These are phyloP conservation scores for Crassisporium funariophilum DNA, from an alignment of 768 basidiomycete species.

Conservation along the genomic window DNA sequence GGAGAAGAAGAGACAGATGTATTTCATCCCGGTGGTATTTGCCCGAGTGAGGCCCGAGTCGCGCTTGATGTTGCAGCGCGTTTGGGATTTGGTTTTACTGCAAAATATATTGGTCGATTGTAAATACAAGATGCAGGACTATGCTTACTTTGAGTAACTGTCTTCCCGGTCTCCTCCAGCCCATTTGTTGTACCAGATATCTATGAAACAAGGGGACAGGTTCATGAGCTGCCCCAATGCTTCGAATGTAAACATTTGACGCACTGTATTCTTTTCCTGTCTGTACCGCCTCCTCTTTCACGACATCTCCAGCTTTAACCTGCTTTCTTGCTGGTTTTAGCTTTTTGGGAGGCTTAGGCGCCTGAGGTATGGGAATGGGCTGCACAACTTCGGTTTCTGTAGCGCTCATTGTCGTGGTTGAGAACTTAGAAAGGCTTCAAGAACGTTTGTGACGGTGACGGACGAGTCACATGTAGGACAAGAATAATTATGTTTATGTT, in stretches of 20 bases:
- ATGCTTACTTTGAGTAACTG: conserved; percentile 84
- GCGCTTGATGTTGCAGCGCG: conserved; percentile 83
- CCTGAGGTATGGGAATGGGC: conserved; percentile 25
- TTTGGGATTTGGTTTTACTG: conserved; percentile 93
- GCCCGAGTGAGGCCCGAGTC: conserved; percentile 95
- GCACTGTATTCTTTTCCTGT: conserved; percentile 96
- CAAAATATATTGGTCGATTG: conserved; percentile 1
- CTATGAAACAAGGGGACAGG: conserved; percentile 35
- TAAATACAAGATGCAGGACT: neutral
- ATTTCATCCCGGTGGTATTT: conserved; percentile 90
- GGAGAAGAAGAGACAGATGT: conserved; percentile 93
- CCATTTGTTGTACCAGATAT: conserved; percentile 99
- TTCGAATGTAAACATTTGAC: conserved; percentile 30
- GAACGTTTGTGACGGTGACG: too few species aligned
- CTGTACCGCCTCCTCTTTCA: conserved; percentile 85
- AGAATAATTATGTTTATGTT: too few species aligned
- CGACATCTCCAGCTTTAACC: conserved; percentile 87
- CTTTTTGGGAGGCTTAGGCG: conserved; percentile 53
- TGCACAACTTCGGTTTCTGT: conserved; percentile 7
- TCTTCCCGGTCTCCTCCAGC: conserved; percentile 99
- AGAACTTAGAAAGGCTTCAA: too few species aligned
- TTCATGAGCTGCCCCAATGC: neutral
- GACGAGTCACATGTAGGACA: too few species aligned
- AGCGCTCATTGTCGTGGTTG: neutral
- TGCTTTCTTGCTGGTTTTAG: conserved; percentile 93